Evolutionary conservation across 2,329 filamentous ascomycete species (phyloP), one percentile per base, ranked within the genome.

Genomic region (Dothistroma septosporum): DNA sequence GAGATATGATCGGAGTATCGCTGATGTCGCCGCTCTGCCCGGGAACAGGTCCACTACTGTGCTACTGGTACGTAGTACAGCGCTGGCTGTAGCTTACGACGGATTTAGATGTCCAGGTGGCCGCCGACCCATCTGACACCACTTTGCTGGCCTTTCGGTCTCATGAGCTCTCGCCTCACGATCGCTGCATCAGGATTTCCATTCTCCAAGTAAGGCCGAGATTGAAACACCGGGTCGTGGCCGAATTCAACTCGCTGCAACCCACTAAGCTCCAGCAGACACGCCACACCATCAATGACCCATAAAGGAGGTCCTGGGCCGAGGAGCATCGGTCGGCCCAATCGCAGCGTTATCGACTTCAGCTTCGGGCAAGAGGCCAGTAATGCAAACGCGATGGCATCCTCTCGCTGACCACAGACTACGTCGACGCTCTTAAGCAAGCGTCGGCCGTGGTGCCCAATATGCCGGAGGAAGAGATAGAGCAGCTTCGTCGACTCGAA

Each of bases 401-500:
- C 71, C 44, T 72, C 69, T 22, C 71, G 56, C 32, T 54, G 56
- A 6, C 70, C 68, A 46, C 65, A 70, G 21, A 61, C 53, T 1
- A 73, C 61, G 49, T 72, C 69, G 2, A 73, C 61, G 24, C 60
- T 48, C 28, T 60, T 61, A 12, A 73, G 48, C 4, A 66, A 41
- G 4, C 59, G 55, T 6, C 71, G 66, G 4, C 71, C 71, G n/a
- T 60, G 60, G n/a, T 58, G 28, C 7, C 70, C 70, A 32, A 73
- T 69, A 50, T 66, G 61, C 16, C 76, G 66, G 32, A 74, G 68
- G 49, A 73, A 74, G 32, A 82, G 75, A 63, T 78, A 79, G 1
- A 82, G 79, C 0, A 79, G 62, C 9, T 72, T 72, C 1, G 76
- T 73, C 0, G 82, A 76, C 1, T 79, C 75, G n/a, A 76, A 74